phyloP scores from a whole-genome alignment of 2,329 filamentous ascomycete genomes.

The Harringtonia lauricola region DNA sequence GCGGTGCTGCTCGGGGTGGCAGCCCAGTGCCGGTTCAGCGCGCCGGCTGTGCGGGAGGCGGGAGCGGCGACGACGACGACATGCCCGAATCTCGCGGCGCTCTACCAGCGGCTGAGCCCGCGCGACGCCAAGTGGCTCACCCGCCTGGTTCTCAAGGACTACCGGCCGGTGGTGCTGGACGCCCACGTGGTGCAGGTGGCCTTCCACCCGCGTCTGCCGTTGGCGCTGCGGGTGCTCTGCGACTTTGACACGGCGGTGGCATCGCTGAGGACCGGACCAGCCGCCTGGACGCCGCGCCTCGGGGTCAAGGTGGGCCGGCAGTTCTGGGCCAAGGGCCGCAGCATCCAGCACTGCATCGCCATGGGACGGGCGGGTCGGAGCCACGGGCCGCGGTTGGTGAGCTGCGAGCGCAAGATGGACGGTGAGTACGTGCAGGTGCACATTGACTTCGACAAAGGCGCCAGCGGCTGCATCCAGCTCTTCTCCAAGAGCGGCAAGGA shows the following conservation, averaged over 20 bases:
- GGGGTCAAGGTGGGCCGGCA: slow-evolving; percentile 56
- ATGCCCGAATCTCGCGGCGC: neutral
- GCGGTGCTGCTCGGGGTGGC: slow-evolving; percentile 53
- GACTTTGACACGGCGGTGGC: slow-evolving; percentile 47
- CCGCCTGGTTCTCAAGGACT: slow-evolving; percentile 67
- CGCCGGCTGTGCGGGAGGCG: slow-evolving; percentile 41
- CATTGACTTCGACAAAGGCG: slow-evolving; percentile 49
- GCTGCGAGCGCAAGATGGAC: slow-evolving; percentile 73
- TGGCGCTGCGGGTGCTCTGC: slow-evolving; percentile 58
- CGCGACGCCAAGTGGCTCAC: slow-evolving; percentile 81
- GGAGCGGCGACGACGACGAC: neutral
- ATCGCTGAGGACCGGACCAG: neutral
- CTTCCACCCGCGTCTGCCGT: slow-evolving; percentile 60
- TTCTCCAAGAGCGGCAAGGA: slow-evolving; percentile 92
- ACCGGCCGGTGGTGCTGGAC: slow-evolving; percentile 55
- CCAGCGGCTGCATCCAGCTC: slow-evolving; percentile 52
- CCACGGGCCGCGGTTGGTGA: slow-evolving; percentile 38
- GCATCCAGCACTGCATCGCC: slow-evolving; percentile 63
- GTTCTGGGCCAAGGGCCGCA: slow-evolving; percentile 53
- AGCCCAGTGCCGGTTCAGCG: slow-evolving; percentile 59
- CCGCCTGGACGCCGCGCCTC: slow-evolving; percentile 27
- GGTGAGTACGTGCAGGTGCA: slow-evolving; percentile 89
- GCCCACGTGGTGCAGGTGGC: slow-evolving; percentile 39
- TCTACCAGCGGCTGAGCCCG: slow-evolving; percentile 52
- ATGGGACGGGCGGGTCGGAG: slow-evolving; percentile 32